Percentiles rank a stretch among this genome's conserved stretches.
phyloP scores from a whole-genome alignment of 2,329 filamentous ascomycete species.

The Alternaria triticimaculans region DNA sequence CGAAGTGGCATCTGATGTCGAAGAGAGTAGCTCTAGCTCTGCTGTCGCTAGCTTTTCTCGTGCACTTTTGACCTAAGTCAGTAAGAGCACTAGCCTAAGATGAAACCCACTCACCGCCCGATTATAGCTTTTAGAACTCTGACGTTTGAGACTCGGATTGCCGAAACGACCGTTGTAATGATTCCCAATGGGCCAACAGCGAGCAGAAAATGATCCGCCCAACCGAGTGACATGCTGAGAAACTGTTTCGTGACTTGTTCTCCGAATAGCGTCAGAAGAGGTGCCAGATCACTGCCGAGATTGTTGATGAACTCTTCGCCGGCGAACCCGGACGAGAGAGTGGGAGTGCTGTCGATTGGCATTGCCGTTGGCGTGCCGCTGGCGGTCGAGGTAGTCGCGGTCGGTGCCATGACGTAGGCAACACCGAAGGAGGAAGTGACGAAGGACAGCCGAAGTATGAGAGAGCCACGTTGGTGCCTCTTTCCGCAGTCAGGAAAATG shows the following conservation, averaged over 20 bases:
- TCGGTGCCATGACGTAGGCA: not conserved
- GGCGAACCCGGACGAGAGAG: conserved; percentile 22
- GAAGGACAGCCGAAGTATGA: not conserved
- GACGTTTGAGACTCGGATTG: conserved; percentile 31
- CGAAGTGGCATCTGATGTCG: conserved; percentile 22
- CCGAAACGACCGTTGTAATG: conserved; percentile 27
- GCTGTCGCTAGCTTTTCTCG: conserved; percentile 16
- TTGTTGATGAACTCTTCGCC: not conserved
- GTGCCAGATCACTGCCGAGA: not conserved
- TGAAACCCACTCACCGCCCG: not conserved
- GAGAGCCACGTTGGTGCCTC: not conserved
- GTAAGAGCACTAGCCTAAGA: rapidly evolving
- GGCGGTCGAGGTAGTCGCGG: not conserved
- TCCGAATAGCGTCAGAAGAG: conserved; percentile 45
- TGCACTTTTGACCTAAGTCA: conserved; percentile 30
- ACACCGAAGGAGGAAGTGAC: not conserved
- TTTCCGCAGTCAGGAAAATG: no score
- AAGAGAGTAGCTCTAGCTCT: conserved; percentile 40
- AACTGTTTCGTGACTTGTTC: conserved; percentile 52
- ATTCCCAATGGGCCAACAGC: conserved; percentile 37
- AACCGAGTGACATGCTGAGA: conserved; percentile 43
- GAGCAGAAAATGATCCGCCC: conserved; percentile 29
- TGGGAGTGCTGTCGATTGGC: not conserved
- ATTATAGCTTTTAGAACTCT: conserved; percentile 12
- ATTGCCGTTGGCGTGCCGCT: not conserved